These are phyloP conservation scores for Rhynchosporium agropyri DNA, from an alignment of 2,329 filamentous ascomycete species.

Conservation along the genomic window DNA sequence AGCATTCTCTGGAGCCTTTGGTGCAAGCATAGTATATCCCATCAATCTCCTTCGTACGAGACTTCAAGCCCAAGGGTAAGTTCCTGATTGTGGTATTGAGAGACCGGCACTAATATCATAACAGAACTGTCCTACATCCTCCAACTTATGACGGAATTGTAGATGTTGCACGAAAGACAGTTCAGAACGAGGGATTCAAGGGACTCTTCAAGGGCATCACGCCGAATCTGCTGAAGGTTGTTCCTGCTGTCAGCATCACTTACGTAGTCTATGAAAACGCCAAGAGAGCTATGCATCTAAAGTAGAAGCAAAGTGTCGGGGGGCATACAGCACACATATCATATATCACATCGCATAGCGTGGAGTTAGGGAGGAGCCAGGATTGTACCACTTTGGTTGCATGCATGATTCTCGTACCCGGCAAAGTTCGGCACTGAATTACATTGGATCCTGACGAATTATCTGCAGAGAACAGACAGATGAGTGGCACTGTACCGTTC, in stretches of 20 bases:
- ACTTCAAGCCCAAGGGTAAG: constrained; percentile 77
- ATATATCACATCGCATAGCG: constrained; percentile 13
- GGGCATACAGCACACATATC: not conserved
- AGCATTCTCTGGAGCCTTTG: constrained; percentile 86
- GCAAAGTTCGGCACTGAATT: not conserved
- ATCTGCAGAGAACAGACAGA: constrained; percentile 1
- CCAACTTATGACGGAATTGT: constrained; percentile 87
- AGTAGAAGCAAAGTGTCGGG: constrained; percentile 17
- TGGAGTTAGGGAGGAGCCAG: constrained; percentile 7
- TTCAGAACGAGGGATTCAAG: constrained; percentile 78
- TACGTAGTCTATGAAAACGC: constrained; percentile 93
- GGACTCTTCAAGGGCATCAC: constrained; percentile 95
- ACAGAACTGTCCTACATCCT: constrained; percentile 80
- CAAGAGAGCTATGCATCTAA: constrained; percentile 64
- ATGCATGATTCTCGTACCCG: constrained; percentile 2
- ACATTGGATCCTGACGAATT: not conserved
- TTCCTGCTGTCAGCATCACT: constrained; percentile 92
- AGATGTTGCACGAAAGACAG: constrained; percentile 84
- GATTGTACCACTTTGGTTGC: not conserved
- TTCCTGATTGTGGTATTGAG: not conserved
- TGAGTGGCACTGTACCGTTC: constrained; percentile 10
- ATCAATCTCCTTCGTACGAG: constrained; percentile 91
- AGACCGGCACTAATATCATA: not conserved
- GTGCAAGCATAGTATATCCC: constrained; percentile 92
- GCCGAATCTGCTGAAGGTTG: constrained; percentile 94